These are phyloP conservation scores for Colletotrichum somersetense DNA, from an alignment of 2,329 filamentous ascomycete genomes.

Conservation along the genomic window DNA sequence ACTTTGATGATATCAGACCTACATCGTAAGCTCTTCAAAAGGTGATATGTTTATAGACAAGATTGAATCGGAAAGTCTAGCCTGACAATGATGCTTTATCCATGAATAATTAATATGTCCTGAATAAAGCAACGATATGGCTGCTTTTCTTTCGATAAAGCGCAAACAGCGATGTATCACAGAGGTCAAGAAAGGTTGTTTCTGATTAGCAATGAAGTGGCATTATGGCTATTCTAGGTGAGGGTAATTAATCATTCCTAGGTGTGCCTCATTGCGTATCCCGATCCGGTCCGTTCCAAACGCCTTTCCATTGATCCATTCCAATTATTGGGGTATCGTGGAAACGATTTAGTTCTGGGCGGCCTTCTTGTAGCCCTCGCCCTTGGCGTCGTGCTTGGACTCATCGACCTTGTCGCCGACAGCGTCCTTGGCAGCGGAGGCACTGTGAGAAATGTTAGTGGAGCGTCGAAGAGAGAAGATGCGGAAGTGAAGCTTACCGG, in stretches of 20 bases:
- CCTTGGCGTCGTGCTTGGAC: constrained; percentile 56
- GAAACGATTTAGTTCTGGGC: constrained; percentile 42
- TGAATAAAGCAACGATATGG: not conserved
- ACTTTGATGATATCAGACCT: not conserved
- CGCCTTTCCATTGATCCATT: constrained; percentile 35
- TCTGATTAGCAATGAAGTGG: constrained; percentile 34
- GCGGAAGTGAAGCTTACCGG: constrained; percentile 58
- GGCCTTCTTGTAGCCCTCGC: constrained; percentile 56
- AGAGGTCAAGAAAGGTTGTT: too few relatives aligned
- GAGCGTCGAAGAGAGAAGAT: not conserved
- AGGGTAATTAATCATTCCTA: constrained; percentile 10
- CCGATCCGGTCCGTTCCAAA: constrained; percentile 21
- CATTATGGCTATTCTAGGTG: constrained; percentile 40
- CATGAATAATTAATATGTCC: too few relatives aligned
- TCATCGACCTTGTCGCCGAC: constrained; percentile 61
- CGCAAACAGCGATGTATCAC: too few relatives aligned
- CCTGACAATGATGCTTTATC: too few relatives aligned
- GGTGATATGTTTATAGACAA: too few relatives aligned
- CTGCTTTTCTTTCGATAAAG: too few relatives aligned
- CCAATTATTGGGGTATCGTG: constrained; percentile 40
- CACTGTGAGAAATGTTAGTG: constrained; percentile 52
- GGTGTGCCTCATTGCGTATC: constrained; percentile 34
- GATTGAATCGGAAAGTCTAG: too few relatives aligned
- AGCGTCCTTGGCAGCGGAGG: constrained; percentile 63
- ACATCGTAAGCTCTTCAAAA: too few relatives aligned